These are phyloP conservation scores for Teratosphaeria nubilosa DNA, from an alignment of 2,329 filamentous ascomycete genomes.

Conservation along the genomic window DNA sequence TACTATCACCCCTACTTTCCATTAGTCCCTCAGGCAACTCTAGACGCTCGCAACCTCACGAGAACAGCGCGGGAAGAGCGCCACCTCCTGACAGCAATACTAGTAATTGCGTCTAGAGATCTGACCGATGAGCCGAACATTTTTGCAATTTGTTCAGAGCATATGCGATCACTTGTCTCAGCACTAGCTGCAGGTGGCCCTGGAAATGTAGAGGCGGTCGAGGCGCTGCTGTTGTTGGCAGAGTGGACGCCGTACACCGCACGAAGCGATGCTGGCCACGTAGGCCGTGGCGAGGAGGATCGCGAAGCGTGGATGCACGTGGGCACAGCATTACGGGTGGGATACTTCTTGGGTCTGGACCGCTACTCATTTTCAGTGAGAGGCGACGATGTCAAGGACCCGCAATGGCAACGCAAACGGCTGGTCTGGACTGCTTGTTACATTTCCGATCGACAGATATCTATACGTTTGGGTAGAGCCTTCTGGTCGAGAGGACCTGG, in stretches of 20 bases:
- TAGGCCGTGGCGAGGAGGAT: constrained; percentile 64
- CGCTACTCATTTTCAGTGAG: constrained; percentile 53
- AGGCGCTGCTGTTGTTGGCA: constrained; percentile 58
- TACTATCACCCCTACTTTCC: constrained; percentile 63
- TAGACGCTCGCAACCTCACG: constrained; percentile 44
- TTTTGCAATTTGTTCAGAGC: constrained; percentile 55
- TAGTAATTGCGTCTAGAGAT: constrained; percentile 63
- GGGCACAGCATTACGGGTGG: constrained; percentile 57
- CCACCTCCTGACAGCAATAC: constrained; percentile 58
- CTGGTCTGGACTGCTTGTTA: constrained; percentile 62
- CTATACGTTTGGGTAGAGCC: constrained; percentile 59
- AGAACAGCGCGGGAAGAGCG: constrained; percentile 51
- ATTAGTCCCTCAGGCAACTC: constrained; percentile 51
- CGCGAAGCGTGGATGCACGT: constrained; percentile 70
- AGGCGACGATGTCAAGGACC: constrained; percentile 48
- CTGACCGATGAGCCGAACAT: constrained; percentile 53
- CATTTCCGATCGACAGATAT: constrained; percentile 57
- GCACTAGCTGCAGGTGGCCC: constrained; percentile 56
- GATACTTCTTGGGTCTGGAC: constrained; percentile 61
- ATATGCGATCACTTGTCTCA: constrained; percentile 61
- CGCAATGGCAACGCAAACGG: constrained; percentile 51
- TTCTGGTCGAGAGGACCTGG: constrained; percentile 67
- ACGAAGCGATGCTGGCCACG: constrained; percentile 48
- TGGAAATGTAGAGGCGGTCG: constrained; percentile 59
- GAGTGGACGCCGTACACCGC: constrained; percentile 64